Base-by-base conservation (phyloP, 176 grass and related monocot species). In the Pontederia crassipes region DNA sequence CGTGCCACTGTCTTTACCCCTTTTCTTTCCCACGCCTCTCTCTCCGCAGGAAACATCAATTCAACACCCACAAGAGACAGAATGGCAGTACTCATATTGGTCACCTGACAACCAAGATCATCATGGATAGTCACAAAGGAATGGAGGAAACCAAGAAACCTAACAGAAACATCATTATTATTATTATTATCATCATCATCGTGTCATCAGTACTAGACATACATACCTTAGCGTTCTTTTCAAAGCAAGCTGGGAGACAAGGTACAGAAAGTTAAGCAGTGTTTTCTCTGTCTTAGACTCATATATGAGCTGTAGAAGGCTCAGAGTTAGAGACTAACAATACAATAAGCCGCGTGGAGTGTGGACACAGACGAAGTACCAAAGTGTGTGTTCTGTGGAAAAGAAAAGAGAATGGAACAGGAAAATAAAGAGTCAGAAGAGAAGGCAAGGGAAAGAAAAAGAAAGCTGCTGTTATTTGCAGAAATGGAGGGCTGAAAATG, bases 61-160 rank as follows among this genome's bases (percentile, higher is more conserved):
- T 77, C 80, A 80, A 61, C 83, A 95, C 58, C 68, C 91, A 69
- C 91, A 95, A 84, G 91, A 90, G 83, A 87, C 86, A 95, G 86
- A 90, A 90, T 95, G 91, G 91, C 58, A 77, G 79, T 95, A 90
- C 81, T 13, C 75, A 68, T 90, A 87, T 80, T 95, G 86, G 91
- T 77, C 86, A 77, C 83, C 83, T 90, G 83, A 85, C 80, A 84
- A 87, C 78, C 74, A 77, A 77, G 91, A 95, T 95, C 86, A 95
- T 87, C 80, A 87, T 95, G 86, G 91, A 71, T 90, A 95, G 79
- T 79, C 77, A 72, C 81, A 75, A 60, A 64, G 59, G 52, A 71
- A 78, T 14, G 17, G 50, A 24, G 65, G 61, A 27, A 57, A 76
- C 45, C 52, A 74, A 65, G 63, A 76, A 76, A 74, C 77, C 74